Percentiles rank a stretch among this genome's conserved stretches.
These are phyloP conservation scores for Paraphysoderma sedebokerense DNA, from an alignment of 371 early-diverging fungal species.

Conservation along the genomic window DNA sequence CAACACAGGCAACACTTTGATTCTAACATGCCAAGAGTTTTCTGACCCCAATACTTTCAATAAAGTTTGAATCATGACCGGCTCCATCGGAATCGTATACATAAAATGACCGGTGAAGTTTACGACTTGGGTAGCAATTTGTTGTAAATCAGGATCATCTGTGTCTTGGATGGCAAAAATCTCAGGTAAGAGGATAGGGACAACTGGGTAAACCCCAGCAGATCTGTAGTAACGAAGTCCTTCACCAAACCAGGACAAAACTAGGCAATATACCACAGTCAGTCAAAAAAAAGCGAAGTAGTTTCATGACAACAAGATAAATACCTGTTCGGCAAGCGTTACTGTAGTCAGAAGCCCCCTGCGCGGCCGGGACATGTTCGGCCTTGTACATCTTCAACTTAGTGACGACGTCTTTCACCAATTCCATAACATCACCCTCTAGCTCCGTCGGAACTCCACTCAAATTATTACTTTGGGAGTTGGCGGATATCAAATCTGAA, in stretches of 20 bases:
- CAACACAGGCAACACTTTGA: conserved; percentile 47
- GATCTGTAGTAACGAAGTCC: too few species aligned
- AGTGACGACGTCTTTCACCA: conserved; percentile 9
- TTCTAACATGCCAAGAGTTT: conserved; percentile 52
- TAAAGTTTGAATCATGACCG: conserved; percentile 30
- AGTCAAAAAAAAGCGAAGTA: neutral
- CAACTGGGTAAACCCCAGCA: conserved; percentile 25
- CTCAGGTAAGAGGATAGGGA: conserved; percentile 32
- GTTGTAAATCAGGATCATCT: conserved; percentile 57
- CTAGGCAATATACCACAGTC: conserved; percentile 11
- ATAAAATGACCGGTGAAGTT: conserved; percentile 27
- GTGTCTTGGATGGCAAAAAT: conserved; percentile 54
- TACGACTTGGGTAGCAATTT: conserved; percentile 30
- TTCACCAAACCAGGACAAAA: conserved; percentile 45
- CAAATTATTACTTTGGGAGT: conserved; percentile 12
- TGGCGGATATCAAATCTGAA: conserved; percentile 14
- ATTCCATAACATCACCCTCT: conserved; percentile 11
- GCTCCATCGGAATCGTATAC: conserved; percentile 35
- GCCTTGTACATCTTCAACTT: conserved; percentile 20
- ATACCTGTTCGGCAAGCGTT: conserved; percentile 54
- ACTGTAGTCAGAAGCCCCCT: conserved; percentile 33
- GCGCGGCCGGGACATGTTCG: conserved; percentile 16
- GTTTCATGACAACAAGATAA: neutral
- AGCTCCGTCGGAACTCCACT: conserved; percentile 21
- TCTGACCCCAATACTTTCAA: conserved; percentile 30